Evolutionary conservation across 805 yeast genomes (phyloP), one percentile per base, ranked within the genome.

Genomic region (Zygosaccharomyces pseudorouxii): DNA sequence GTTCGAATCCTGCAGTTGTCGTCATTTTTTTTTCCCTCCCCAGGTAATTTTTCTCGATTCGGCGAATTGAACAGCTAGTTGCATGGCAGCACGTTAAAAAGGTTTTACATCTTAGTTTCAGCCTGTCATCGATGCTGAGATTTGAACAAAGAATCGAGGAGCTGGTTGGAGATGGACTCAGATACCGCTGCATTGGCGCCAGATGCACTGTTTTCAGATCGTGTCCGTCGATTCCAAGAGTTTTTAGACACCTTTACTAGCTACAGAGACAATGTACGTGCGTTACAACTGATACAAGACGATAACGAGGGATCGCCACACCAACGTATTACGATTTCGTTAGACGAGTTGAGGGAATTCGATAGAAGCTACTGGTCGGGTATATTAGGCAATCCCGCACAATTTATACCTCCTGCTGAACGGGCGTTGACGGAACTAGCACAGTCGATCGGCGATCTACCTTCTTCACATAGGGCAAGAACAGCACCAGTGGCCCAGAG

Each of bases 271-370:
- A 78, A 77, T 44, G 84, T 93, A 55, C 79, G 82, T 55, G 75
- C 79, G 29, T 83, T 93, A 86, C 79, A 90, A 42, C 73, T 75
- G 53, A 36, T 22, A n/a, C 44, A 50, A 37, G 51, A 49, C 29
- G 45, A 53, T 8, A 42, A 51, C 14, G 44, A 31, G 4, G 42
- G 47, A n/a, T 22, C 33, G n/a, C 39, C 14, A n/a, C 40, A 35
- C n/a, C 63, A 56, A 40, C 76, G 99, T 59, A 71, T 92, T 38
- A 71, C 76, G 2, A 83, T 92, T 2, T 81, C 89, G 12, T 73
- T 93, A 38, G 99, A 93, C 68, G 97, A 92, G 55, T 65, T 93
- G 16, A 77, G 97, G 57, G 90, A 83, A 44, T 90, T 86, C 62
- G 95, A 90, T 68, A 71, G 78, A 45, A 80, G 77, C 1, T 79